phyloP scores from a whole-genome alignment of 2,329 filamentous ascomycete species.

The Didymella sp. region DNA sequence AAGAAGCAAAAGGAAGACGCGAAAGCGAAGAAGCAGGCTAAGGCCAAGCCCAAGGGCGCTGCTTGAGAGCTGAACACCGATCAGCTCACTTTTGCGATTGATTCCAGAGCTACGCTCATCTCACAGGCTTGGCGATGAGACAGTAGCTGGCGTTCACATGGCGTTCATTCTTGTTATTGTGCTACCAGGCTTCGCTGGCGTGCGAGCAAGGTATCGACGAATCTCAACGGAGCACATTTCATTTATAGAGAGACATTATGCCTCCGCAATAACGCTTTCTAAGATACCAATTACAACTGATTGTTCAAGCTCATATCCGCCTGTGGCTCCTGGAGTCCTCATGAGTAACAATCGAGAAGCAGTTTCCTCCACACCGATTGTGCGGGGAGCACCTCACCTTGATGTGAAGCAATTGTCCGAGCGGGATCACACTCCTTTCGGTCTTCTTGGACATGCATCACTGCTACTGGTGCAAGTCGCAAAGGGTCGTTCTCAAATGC shows the following conservation, averaged over 20 bases:
- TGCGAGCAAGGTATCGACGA: background rate
- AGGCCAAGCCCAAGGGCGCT: slow-evolving; percentile 71
- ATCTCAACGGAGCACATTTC: background rate
- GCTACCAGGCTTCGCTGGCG: background rate
- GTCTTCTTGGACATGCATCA: too few relatives aligned
- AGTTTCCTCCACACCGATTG: too few relatives aligned
- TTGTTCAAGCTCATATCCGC: background rate
- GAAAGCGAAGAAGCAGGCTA: slow-evolving; percentile 92
- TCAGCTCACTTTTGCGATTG: background rate
- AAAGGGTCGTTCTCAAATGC: too few relatives aligned
- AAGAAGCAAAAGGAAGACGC: slow-evolving; percentile 95
- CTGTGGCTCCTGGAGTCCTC: background rate
- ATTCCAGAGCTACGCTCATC: too few relatives aligned
- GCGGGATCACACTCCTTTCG: too few relatives aligned
- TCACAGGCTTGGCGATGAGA: background rate
- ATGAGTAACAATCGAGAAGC: background rate
- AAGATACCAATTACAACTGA: background rate
- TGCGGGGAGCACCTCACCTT: too few relatives aligned
- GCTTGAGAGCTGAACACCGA: background rate
- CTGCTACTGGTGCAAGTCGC: too few relatives aligned
- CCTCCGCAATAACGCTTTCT: background rate
- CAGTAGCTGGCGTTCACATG: slow-evolving; percentile 7
- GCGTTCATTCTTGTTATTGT: background rate
- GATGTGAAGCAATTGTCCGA: too few relatives aligned
- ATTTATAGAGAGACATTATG: background rate